A percentile compares a stretch with the other conserved stretches of the same genome.
These are phyloP conservation scores for Pueraria montana DNA, from an alignment of 306 rosid genomes.

Conservation along the genomic window DNA sequence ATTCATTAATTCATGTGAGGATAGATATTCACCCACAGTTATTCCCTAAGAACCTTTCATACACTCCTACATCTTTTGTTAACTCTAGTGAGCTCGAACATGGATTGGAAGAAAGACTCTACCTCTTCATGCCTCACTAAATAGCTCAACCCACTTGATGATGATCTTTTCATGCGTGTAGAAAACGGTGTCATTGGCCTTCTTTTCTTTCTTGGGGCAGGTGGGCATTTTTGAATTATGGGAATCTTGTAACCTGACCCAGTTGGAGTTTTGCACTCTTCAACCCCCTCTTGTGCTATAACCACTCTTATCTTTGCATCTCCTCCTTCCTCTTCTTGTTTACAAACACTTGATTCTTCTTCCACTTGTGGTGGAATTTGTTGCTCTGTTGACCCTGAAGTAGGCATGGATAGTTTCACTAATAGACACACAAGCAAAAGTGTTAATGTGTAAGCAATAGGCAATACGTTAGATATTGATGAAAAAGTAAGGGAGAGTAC, in stretches of 20 bases:
- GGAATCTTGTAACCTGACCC: conserved; percentile 53
- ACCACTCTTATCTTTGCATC: background rate
- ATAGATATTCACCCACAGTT: background rate
- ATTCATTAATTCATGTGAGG: conserved; percentile 1
- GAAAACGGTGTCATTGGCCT: conserved; percentile 15
- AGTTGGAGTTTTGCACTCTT: conserved; percentile 68
- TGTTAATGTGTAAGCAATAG: conserved; percentile 1
- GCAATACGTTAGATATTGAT: background rate
- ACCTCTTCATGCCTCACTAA: conserved; percentile 58
- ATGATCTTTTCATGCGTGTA: conserved; percentile 49
- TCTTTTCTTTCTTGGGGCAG: conserved; percentile 62
- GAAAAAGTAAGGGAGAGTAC: background rate
- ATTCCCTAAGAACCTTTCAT: conserved; percentile 37
- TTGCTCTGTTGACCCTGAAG: background rate
- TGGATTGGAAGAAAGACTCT: conserved; percentile 65
- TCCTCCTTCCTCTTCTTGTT: conserved; percentile 18
- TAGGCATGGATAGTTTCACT: conserved; percentile 30
- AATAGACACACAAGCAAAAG: background rate
- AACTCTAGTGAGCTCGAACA: conserved; percentile 49
- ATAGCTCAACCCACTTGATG: conserved; percentile 42
- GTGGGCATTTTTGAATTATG: conserved; percentile 56
- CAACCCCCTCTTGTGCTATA: conserved; percentile 19
- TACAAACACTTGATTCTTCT: background rate
- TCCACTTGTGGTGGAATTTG: conserved; percentile 27
- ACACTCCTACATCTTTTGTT: conserved; percentile 59